Evolutionary conservation across 192 early-diverging fungal genomes (phyloP), one percentile per base, ranked within the genome.

Genomic region (Helicostylum pulchrum): DNA sequence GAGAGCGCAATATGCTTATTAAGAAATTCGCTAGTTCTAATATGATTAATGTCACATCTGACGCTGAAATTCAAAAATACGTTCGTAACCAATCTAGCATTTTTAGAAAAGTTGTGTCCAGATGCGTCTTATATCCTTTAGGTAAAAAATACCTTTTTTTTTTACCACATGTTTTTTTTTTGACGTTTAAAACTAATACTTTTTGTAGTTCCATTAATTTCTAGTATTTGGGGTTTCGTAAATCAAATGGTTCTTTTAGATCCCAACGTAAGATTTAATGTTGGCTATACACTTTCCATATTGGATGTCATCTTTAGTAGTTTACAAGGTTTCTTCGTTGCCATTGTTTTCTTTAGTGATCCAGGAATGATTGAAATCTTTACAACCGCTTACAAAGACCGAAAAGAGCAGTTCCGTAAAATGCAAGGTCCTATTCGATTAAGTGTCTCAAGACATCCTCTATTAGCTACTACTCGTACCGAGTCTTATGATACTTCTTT

Each of bases 261-360:
- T 19, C 10, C 43, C 20, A 45, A 30, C 11, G 46, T 48, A 48
- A 4, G 39, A 9, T 39, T 39, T 10, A 10, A 39, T 6, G 6
- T 5, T 9, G 57, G 36, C 4, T 59, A 42, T 45, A 12, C 4
- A 5, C 57, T 59, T 43, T 59, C 57, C 32, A 8, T 42, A 26
- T 17, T 42, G 3, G 57, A 59, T 42, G 43, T 19, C 19, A 42
- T 10, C 14, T 42, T 59, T 26, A 23, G 42, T 45, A 59, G 20
- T 14, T 10, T 59, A 8, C 57, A 59, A 45, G 57, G 57, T 10
- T 59, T 59, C 11, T 59, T 59, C 26, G 20, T 59, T 43, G 43
- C 57, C 5, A 21, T 59, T 19, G 39, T 59, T 6, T 59, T 59
- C 39, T 59, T 59, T 11, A 59, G 39, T 23, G 57, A 59, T 26